Conservation (phyloP, 257 asterid species). For the Handroanthus guayacan region DNA sequence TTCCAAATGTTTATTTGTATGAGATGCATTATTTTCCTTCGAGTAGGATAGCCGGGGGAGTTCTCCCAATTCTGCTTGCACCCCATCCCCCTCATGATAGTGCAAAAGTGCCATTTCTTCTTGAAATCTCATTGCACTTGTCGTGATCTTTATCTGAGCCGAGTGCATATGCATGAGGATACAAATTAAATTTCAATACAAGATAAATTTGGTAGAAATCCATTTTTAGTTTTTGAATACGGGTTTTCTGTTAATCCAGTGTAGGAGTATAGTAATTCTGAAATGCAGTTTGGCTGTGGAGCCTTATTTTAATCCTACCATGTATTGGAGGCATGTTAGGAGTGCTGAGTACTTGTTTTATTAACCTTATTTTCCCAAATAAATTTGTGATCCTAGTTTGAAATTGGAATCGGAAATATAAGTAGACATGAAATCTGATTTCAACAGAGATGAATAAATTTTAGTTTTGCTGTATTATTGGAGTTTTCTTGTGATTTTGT, state of each 20-base stretch:
- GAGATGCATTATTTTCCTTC: not conserved
- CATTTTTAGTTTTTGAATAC: not conserved
- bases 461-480: not conserved
- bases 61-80: not conserved
- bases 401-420: not conserved
- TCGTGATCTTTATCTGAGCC: not conserved
- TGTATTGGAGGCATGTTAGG: not conserved
- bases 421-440: not conserved
- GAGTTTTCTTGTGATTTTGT: not conserved
- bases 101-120: conserved; percentile 5
- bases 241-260: not conserved
- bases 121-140: conserved; percentile 1
- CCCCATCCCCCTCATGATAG: not conserved
- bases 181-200: not conserved
- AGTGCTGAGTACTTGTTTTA: not conserved
- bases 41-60: not conserved
- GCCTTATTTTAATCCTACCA: not conserved
- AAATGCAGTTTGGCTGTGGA: not conserved
- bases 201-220: not conserved
- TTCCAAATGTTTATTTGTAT: not conserved
- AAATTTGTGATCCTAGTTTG: not conserved
- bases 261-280: too few relatives aligned
- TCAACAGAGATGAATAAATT: not conserved
- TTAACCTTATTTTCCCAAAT: not conserved
- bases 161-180: not conserved